Evolutionary conservation across 2,329 filamentous ascomycete genomes (phyloP), one percentile per base, ranked within the genome.

Genomic region (Hymenoscyphus fructigenus): DNA sequence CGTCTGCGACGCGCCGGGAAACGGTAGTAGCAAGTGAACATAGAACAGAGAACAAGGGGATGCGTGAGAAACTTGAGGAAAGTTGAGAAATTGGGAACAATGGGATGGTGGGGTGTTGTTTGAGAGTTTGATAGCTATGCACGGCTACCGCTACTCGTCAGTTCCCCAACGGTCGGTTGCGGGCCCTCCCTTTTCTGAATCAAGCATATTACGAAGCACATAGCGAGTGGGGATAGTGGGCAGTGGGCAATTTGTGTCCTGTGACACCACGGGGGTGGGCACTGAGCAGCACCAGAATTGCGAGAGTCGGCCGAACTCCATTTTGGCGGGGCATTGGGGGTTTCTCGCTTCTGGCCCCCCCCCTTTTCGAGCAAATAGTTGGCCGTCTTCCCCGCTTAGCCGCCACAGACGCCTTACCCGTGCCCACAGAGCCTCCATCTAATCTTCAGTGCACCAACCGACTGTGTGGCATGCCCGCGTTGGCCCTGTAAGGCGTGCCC

Each of bases 191-290:
- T 50, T 36, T 50, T 50, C 44, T 23, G 44, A 50, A 50, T 50
- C 44, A 50, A 50, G 44, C 44, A 50, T 50, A 50, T 50, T 50
- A 50, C 44, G 44, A 50, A 50, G 44, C 44, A 20, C 44, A 50
- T 26, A 20, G 44, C 20, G 44, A 50, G 44, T 50, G 44, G 44
- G 17, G 44, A 50, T 12, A 2, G 44, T 23, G 44, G 10, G 44
- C 44, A 50, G 20, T 23, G 44, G 44, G 44, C 44, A 50, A 12
- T 23, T 50, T 50, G 44, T 50, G 44, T 50, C 44, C 44, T 50
- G n/a, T 23, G 44, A 50, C 44, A 26, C 44, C 44, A 50, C 44
- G 12, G 34, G 14, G 14, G 14, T 1, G 41, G 41, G 41, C 41
- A 47, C 44, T 47, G 44, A 47, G 44, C 17, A 47, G 44, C 17